Percentiles rank a stretch among this genome's conserved stretches.
phyloP scores from a whole-genome alignment of 345 rosid species.

The Dimocarpus longan region DNA sequence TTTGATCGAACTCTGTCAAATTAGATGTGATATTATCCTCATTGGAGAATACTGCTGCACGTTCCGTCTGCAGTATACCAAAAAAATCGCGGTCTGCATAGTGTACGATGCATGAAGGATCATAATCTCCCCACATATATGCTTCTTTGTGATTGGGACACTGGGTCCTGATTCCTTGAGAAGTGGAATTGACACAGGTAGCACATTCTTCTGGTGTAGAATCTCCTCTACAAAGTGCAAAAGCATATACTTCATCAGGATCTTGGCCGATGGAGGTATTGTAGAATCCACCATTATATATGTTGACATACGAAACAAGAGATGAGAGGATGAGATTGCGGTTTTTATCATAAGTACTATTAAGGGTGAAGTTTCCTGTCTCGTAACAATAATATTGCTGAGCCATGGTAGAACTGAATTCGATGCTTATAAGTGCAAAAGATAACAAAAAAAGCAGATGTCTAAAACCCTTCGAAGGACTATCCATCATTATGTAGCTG shows the following conservation, averaged over 20 bases:
- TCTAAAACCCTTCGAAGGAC: too few relatives aligned
- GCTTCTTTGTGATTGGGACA: slow-evolving; percentile 46
- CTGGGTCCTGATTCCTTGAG: background rate
- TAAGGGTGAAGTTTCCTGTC: background rate
- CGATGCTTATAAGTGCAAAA: too few relatives aligned
- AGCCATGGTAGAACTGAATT: too few relatives aligned
- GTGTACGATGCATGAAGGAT: slow-evolving; percentile 33
- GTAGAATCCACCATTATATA: background rate
- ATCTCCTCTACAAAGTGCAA: slow-evolving; percentile 14
- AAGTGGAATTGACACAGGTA: slow-evolving; percentile 1
- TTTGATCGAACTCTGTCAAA: slow-evolving; percentile 25
- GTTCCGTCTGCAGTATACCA: slow-evolving; percentile 1
- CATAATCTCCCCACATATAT: slow-evolving; percentile 24
- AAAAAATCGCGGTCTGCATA: slow-evolving; percentile 36
- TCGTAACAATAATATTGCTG: too few relatives aligned
- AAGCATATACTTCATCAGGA: background rate
- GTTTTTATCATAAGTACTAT: background rate
- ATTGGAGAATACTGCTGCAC: background rate
- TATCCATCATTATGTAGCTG: too few relatives aligned
- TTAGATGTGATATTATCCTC: slow-evolving; percentile 5
- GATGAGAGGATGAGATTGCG: slow-evolving; percentile 16
- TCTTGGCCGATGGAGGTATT: background rate
- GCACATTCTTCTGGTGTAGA: background rate
- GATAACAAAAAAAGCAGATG: too few relatives aligned
- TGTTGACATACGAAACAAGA: too few relatives aligned